Base-by-base conservation (phyloP, 2,329 filamentous ascomycete species). In the Aulographum hederae region DNA sequence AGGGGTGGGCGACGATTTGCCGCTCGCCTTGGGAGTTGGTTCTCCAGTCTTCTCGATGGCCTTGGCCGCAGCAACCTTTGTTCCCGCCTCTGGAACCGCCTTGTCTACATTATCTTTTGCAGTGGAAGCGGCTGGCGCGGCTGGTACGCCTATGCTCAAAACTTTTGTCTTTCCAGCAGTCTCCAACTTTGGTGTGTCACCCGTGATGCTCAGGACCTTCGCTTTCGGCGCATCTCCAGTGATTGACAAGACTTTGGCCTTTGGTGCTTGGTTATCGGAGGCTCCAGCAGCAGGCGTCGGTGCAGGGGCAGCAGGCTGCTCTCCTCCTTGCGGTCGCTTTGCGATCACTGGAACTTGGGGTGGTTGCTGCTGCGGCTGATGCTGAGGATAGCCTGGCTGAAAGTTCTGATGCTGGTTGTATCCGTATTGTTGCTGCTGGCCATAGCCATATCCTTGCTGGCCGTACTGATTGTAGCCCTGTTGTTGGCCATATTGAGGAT, bases 31-130 rank as follows among this genome's bases (percentile, higher is more conserved):
- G 8, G 21, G 8, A n/a, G n/a, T n/a, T 33, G 69, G 64, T 50
- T 85, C 76, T 33, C 84, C 80, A 0, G 79, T 77, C 66, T 93
- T 93, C 48, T 92, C 82, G 39, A 94, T 81, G 6, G 86, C 85
- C 58, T 94, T 94, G 31, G 72, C 63, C 4, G 85, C 86, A 2
- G 77, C 63, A n/a, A 78, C 74, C 58, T 94, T 94, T 38, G 84
- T 67, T 18, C 81, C 79, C 18, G 77, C 76, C 40, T 79, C 76
- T 3, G 73, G 55, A 39, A 57, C 51, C n/a, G 51, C 50, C 31
- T 54, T 53, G 15, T 47, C 44, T 30, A 45, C 45, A 20, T 54
- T 53, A 39, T 50, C 67, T 37, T 53, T 48, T 30, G 65, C 58
- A 23, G 66, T 58, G n/a, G 65, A 56, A 5, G 58, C 53, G 2